phyloP scores from a whole-genome alignment of 306 rosid genomes.

The Acacia acuminata region DNA sequence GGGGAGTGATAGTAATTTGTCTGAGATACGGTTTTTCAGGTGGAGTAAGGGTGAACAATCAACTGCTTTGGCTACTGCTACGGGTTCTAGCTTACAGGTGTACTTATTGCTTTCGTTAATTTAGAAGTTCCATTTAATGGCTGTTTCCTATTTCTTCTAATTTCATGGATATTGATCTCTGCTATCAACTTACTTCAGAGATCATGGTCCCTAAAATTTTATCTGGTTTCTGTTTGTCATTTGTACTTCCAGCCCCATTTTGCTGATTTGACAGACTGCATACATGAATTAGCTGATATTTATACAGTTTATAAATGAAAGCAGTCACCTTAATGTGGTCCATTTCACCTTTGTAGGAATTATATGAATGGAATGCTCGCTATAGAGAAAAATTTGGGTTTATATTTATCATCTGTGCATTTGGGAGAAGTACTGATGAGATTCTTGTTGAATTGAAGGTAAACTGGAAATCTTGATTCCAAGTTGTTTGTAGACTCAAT shows the following conservation, averaged over 20 bases:
- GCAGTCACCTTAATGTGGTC: background rate
- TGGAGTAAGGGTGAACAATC: conserved; percentile 98
- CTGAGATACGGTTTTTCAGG: conserved; percentile 46
- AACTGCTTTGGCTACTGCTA: conserved; percentile 84
- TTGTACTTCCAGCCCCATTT: conserved; percentile 3
- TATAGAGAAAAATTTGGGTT: conserved; percentile 82
- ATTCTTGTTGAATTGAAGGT: conserved; percentile 87
- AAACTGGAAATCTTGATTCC: conserved; percentile 23
- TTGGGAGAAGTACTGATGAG: conserved; percentile 75
- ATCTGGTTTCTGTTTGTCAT: background rate
- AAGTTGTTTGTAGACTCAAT: background rate
- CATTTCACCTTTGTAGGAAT: conserved; percentile 60
- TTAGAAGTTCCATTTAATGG: conserved; percentile 1
- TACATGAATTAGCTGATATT: background rate
- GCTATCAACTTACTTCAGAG: conserved; percentile 24
- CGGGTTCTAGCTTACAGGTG: conserved; percentile 77
- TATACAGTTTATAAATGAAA: conserved; percentile 9
- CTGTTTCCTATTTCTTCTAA: conserved; percentile 8
- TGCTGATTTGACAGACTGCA: too few species aligned
- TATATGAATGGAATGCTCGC: conserved; percentile 76
- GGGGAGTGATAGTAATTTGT: conserved; percentile 26
- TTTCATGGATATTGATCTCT: conserved; percentile 1
- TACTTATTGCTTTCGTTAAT: conserved; percentile 21
- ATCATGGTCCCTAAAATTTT: background rate
- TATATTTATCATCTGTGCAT: conserved; percentile 83